Percentiles rank a stretch among this genome's conserved stretches.
Evolutionary conservation across 192 early-diverging fungal genomes (phyloP).

Genomic region (Backusella mclennaniae): DNA sequence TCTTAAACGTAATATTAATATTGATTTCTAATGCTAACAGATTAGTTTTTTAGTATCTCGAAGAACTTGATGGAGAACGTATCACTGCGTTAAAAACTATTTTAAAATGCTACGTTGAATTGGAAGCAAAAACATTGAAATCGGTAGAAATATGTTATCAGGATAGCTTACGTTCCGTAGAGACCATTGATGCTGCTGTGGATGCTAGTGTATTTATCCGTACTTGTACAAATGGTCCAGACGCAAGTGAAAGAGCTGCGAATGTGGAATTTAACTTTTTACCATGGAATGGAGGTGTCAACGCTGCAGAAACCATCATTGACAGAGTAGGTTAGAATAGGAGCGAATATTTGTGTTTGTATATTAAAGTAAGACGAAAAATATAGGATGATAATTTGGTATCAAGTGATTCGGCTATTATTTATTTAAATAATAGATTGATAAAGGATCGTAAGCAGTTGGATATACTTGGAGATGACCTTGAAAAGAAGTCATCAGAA

Average conservation of each 20-base stretch:
- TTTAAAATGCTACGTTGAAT: slow-evolving; percentile 47
- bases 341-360: neutral
- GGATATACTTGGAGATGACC: slow-evolving; percentile 46
- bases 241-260: slow-evolving; percentile 8
- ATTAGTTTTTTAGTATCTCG: slow-evolving; percentile 49
- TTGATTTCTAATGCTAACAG: neutral
- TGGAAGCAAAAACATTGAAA: slow-evolving; percentile 41
- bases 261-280: slow-evolving; percentile 28
- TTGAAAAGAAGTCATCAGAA: slow-evolving; percentile 47
- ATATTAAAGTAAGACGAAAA: neutral
- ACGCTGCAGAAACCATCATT: slow-evolving; percentile 17
- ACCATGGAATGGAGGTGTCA: slow-evolving; percentile 37
- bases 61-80: slow-evolving; percentile 55
- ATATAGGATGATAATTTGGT: slow-evolving; percentile 46
- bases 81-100: slow-evolving; percentile 53
- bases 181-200: slow-evolving; percentile 45
- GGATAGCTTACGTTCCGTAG: slow-evolving; percentile 30
- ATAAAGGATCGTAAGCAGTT: slow-evolving; percentile 52
- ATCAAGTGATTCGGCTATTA: slow-evolving; percentile 53
- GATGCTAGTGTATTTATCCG: slow-evolving; percentile 57
- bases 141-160: slow-evolving; percentile 36
- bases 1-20: neutral
- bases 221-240: slow-evolving; percentile 25
- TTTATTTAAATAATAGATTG: slow-evolving; percentile 69
- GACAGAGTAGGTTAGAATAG: slow-evolving; percentile 19